Evolutionary conservation across 139 green algal species (phyloP), one percentile per base, ranked within the genome.

Genomic region (Medakamo hakoo): DNA sequence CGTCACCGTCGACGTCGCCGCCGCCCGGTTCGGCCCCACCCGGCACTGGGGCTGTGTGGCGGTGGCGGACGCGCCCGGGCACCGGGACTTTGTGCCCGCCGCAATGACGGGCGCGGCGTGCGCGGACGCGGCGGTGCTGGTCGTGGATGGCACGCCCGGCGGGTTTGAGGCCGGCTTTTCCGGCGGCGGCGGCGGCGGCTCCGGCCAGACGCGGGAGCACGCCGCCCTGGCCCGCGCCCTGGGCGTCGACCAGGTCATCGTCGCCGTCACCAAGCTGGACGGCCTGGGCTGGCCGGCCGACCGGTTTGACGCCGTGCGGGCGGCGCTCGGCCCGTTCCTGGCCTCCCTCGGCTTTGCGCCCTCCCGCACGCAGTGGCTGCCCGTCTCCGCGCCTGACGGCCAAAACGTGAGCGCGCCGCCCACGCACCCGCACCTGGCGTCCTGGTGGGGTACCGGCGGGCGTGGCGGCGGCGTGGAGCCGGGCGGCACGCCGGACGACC

Each of bases 11-110:
- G 89, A 96, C 68, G 83, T 98, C n/a, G 89, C 88, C 1, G 81
- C 85, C 55, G 74, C 80, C 0, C 60, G 67, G n/a, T 85, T 85
- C 49, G n/a, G n/a, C n/a, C 60, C 77, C 48, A 85, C 78, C 0
- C 30, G 32, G 0, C 61, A 49, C 23, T 67, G 63, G 32, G 62
- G 65, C 49, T n/a, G n/a, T n/a, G 78, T 94, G 27, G 92, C 78
- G 18, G 77, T 99, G 56, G 73, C 97, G 32, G 93, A 99, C 66
- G 93, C 93, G 0, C 93, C 93, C 0, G 93, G 93, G 3, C 93
- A 98, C 75, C 64, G 85, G 0, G 91, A 99, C 78, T 99, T 98
- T 73, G 88, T 97, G 24, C 89, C 93, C 27, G 94, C 93, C 82
- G 93, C 95, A 82, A 97, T 98, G 40, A 62, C 76, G 0, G 93